Base-by-base conservation (phyloP, 2,329 filamentous ascomycete genomes). In the Cordyceps farinosa region DNA sequence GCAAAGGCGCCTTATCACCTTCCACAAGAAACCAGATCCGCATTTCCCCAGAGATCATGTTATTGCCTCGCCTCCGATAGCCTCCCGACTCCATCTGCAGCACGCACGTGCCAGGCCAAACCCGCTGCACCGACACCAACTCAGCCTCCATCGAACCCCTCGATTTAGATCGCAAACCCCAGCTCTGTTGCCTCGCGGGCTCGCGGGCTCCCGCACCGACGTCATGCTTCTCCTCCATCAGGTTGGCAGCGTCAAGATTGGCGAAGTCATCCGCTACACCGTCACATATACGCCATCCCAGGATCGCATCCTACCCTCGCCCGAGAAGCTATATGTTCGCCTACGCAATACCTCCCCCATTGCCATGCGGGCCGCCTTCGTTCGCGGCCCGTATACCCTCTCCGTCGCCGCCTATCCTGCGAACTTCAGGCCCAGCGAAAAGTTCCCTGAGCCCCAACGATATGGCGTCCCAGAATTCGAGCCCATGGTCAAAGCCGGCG, bases 401-500 rank as follows among this genome's bases (percentile, higher is more conserved):
- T 92, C 92, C 70, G 89, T 93, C 55, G 88, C 93, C 58, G 90
- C 92, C 30, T 96, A 96, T 70, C 92, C 94, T 0, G 83, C 90
- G 17, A 86, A 83, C 53, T 98, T 95, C 79, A 84, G 93, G 70
- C 92, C 94, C 2, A 92, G 97, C 76, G 80, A 83, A 67, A 92
- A 91, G 73, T 88, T 90, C 69, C 85, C 88, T 64, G 82, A 88
- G 58, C 84, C 89, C 1, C 84, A 87, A 59, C 81, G 82, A 59
- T 88, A 92, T 78, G 91, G 91, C 53, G 84, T 89, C 1, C 95
- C 95, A 17, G 90, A 96, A 70, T 99, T 95, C 71, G 95, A 99
- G 77, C 94, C 95, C 53, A 94, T 97, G 80, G 84, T 99, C 72
- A 98, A 98, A 80, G 93, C 95, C 9, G 95, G 93, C 36, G 93